These are phyloP conservation scores for Phalaenopsis hybrid DNA, from an alignment of 116 monocot genomes.

Conservation along the genomic window DNA sequence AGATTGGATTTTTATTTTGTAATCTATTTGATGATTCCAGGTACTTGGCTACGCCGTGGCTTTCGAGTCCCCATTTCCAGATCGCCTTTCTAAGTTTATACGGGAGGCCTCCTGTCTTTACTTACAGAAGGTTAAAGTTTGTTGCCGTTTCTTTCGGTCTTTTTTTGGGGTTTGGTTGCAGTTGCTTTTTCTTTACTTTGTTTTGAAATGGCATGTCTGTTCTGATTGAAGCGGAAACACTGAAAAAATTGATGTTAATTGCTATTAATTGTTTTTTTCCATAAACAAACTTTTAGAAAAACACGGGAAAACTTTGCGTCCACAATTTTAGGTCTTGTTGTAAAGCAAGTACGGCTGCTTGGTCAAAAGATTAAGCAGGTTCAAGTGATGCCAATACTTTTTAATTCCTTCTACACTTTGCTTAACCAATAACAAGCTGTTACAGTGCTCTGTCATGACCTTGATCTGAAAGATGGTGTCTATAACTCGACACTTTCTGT, in stretches of 20 bases:
- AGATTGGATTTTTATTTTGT: background rate
- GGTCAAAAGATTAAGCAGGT: background rate
- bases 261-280: background rate
- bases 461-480: background rate
- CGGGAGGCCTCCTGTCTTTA: constrained; percentile 61
- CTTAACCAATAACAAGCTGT: too few relatives aligned
- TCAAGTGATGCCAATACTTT: background rate
- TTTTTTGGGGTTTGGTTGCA: background rate
- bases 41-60: constrained; percentile 84
- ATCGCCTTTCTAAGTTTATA: constrained; percentile 72
- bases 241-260: background rate
- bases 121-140: constrained; percentile 55
- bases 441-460: background rate
- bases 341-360: background rate
- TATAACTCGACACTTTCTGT: background rate
- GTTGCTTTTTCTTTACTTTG: background rate
- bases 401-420: background rate
- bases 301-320: too few relatives aligned
- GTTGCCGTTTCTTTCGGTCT: background rate
- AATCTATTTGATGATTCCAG: constrained; percentile 17
- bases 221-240: background rate
- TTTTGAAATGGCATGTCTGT: background rate
- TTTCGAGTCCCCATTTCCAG: constrained; percentile 89
- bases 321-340: too few relatives aligned
- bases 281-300: too few relatives aligned